phyloP scores from a whole-genome alignment of 352 stramenopile genomes.

The Globisporangium middletonii region DNA sequence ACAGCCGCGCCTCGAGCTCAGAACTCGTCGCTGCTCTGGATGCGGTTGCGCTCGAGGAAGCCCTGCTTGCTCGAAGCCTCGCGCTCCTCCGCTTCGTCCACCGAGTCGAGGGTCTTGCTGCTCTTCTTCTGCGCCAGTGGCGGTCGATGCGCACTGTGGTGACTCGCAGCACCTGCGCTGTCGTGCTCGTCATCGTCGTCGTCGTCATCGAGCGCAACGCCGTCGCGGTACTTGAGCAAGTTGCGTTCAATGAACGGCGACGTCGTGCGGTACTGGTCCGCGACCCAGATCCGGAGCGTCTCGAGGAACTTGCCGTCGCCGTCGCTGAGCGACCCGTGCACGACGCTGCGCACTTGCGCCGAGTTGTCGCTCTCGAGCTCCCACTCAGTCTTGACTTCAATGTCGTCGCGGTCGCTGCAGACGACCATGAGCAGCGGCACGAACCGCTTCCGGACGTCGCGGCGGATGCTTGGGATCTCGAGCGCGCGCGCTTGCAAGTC shows the following conservation, averaged over 20 bases:
- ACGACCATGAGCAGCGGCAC: conserved; percentile 73
- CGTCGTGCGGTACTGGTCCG: conserved; percentile 80
- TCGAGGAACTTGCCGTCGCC: conserved; percentile 70
- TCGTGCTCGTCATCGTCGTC: conserved; percentile 16
- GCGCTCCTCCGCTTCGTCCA: conserved; percentile 11
- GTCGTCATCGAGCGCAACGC: conserved; percentile 42
- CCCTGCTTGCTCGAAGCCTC: conserved; percentile 36
- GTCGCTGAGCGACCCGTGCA: conserved; percentile 48
- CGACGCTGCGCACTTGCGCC: conserved; percentile 54
- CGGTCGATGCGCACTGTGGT: background rate
- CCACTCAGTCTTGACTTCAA: conserved; percentile 84
- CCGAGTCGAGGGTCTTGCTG: conserved; percentile 8
- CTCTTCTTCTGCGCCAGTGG: conserved; percentile 16
- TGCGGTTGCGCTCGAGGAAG: conserved; percentile 43
- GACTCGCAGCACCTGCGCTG: background rate
- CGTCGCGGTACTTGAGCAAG: conserved; percentile 75
- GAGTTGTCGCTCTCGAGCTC: conserved; percentile 74
- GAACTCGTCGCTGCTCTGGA: conserved; percentile 55
- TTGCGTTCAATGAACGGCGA: conserved; percentile 83
- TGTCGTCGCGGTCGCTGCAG: conserved; percentile 72
- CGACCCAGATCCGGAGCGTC: conserved; percentile 81
- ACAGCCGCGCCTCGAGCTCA: conserved; percentile 11
- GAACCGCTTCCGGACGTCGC: conserved; percentile 76
- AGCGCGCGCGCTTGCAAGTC: conserved; percentile 71
- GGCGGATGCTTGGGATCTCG: conserved; percentile 73